Conservation (phyloP, 2,329 filamentous ascomycete species). For the Ceratocystis ficicola region DNA sequence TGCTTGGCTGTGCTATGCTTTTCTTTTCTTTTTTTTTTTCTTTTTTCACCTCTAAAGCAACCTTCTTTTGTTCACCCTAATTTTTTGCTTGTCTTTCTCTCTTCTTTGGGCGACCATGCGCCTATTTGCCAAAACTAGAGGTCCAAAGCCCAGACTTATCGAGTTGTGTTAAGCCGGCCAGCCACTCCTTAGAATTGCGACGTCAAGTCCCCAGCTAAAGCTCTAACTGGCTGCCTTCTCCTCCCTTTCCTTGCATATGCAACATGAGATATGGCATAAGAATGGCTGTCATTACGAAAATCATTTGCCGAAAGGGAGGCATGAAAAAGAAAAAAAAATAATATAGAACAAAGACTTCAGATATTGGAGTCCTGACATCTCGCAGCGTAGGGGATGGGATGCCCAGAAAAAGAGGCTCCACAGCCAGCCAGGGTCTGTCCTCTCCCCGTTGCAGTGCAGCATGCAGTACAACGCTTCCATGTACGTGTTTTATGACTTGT, state of each 20-base stretch:
- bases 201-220: not conserved
- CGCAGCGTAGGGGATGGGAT: not conserved
- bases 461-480: constrained; percentile 6
- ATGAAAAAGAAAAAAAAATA: not conserved
- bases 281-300: not conserved
- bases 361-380: not conserved
- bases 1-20: too few relatives aligned
- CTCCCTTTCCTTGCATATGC: constrained; percentile 5
- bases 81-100: too few relatives aligned
- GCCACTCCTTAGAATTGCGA: not conserved
- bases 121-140: too few relatives aligned
- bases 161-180: too few relatives aligned
- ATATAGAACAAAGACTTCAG: not conserved
- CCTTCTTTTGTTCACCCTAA: too few relatives aligned
- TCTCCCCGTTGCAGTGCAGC: constrained; percentile 2
- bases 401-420: not conserved
- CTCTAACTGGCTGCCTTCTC: not conserved
- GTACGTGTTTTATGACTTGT: not conserved
- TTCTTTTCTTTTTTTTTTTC: too few relatives aligned
- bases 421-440: not conserved
- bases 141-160: too few relatives aligned
- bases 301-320: not conserved
- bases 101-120: too few relatives aligned
- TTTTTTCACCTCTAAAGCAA: too few relatives aligned
- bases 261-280: not conserved